Conservation (phyloP, 805 yeast species). For the Myxozyma sirexii region DNA sequence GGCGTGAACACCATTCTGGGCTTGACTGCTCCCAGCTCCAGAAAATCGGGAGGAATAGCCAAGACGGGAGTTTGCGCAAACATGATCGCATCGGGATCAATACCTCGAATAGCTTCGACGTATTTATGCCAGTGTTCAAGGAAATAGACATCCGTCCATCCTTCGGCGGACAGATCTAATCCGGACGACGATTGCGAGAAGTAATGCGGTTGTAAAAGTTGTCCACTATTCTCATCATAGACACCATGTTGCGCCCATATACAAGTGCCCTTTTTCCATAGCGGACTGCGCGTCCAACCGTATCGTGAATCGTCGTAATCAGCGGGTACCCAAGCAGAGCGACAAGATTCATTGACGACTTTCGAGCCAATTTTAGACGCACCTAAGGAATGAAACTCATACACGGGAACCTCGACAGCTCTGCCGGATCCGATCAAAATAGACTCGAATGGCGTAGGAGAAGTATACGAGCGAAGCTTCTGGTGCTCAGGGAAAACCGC, state of each 20-base stretch:
- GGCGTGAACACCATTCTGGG: constrained; percentile 73
- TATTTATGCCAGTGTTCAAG: constrained; percentile 61
- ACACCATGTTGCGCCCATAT: constrained; percentile 79
- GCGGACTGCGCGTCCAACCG: constrained; percentile 65
- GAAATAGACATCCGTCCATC: constrained; percentile 67
- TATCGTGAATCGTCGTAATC: constrained; percentile 62
- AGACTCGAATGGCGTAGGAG: constrained; percentile 79
- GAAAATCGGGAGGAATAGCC: constrained; percentile 70
- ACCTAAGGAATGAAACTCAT: constrained; percentile 73
- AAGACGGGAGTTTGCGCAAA: constrained; percentile 83
- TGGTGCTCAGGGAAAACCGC: constrained; percentile 54
- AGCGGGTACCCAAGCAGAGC: constrained; percentile 65
- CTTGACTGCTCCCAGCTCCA: constrained; percentile 58
- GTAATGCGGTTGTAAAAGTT: constrained; percentile 53
- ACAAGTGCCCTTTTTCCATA: constrained; percentile 76
- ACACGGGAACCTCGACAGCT: constrained; percentile 66
- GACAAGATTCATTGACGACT: constrained; percentile 66
- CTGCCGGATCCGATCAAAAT: constrained; percentile 79
- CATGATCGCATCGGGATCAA: constrained; percentile 53
- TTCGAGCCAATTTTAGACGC: constrained; percentile 65
- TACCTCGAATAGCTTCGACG: constrained; percentile 52
- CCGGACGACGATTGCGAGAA: constrained; percentile 48
- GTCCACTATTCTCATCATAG: constrained; percentile 57
- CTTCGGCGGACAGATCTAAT: constrained; percentile 50
- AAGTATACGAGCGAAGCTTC: constrained; percentile 72